Evolutionary conservation across 805 yeast genomes (phyloP), one percentile per base, ranked within the genome.

Genomic region (Barnettozyma sp.): DNA sequence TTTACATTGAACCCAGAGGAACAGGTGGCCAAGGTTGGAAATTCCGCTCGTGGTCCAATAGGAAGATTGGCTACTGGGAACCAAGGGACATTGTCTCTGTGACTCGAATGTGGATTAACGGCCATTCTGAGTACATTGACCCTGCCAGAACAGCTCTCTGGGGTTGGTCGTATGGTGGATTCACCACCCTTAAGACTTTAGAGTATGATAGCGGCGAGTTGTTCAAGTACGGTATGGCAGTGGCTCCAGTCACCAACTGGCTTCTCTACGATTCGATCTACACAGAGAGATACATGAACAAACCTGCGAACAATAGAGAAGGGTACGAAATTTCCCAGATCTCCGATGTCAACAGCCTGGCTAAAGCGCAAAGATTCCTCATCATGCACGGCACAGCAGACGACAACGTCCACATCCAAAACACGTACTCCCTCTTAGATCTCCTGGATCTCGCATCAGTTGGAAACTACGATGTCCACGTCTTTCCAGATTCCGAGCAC

Each of bases 141-240:
- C 52, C 62, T 13, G 64, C 68, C 4, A 70, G 72, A 41, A 77
- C 85, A 7, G 94, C 95, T 0, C 71, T 90, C 40, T 92, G 97
- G 94, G 98, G 98, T 11, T 92, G 98, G 98, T 83, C 95, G 11
- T 92, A 90, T 55, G 98, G 98, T 33, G 98, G 98, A 0, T 92
- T 78, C 56, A 71, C 87, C 62, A 86, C 98, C 0, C 66, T 92
- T 44, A 90, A 88, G 60, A 82, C 95, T 0, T 62, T 92, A 34
- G 97, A 92, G 58, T 67, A 66, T 21, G 98, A 92, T 58, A 65
- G 63, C 1, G 85, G 86, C 17, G 62, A 73, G 24, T 72, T 75
- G 10, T 88, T 92, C 67, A 76, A 76, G 43, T 92, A 78, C 56
- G 97, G 97, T 6, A 79, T 88, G 72, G 82, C 97, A 0, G 97